Evolutionary conservation across 352 stramenopile genomes (phyloP).

Genomic region (Thalassiosira delicatula): DNA sequence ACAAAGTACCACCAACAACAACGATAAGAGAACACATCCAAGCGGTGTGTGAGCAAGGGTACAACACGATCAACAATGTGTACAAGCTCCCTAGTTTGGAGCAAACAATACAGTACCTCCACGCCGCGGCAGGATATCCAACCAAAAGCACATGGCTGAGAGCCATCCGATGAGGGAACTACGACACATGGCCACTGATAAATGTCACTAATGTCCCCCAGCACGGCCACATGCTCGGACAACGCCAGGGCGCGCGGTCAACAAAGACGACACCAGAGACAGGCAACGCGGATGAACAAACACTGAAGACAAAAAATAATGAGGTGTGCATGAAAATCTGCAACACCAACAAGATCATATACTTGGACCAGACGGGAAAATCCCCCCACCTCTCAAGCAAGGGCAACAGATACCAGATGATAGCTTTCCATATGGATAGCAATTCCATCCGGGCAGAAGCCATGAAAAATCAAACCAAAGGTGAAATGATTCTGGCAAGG

Average conservation of each 20-base stretch:
- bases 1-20: not conserved
- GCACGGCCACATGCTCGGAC: slow-evolving; percentile 6
- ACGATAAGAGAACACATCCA: not conserved
- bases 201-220: not conserved
- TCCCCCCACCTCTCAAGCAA: slow-evolving; percentile 29
- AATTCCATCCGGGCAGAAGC: slow-evolving; percentile 44
- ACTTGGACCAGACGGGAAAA: slow-evolving; percentile 45
- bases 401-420: slow-evolving; percentile 49
- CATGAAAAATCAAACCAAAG: slow-evolving; percentile 10
- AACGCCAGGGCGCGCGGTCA: not conserved
- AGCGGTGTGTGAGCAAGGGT: too few species aligned
- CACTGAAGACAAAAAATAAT: not conserved
- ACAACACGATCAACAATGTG: not conserved
- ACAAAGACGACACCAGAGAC: not conserved
- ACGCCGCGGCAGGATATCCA: not conserved
- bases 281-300: not conserved
- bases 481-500: not conserved
- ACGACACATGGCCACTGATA: not conserved
- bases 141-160: not conserved
- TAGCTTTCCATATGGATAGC: slow-evolving; percentile 56
- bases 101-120: not conserved
- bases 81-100: not conserved
- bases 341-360: slow-evolving; percentile 6
- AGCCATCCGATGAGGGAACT: not conserved
- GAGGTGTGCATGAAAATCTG: too few species aligned